Base-by-base conservation (phyloP, 2,329 filamentous ascomycete species). In the Penicillium sp. region DNA sequence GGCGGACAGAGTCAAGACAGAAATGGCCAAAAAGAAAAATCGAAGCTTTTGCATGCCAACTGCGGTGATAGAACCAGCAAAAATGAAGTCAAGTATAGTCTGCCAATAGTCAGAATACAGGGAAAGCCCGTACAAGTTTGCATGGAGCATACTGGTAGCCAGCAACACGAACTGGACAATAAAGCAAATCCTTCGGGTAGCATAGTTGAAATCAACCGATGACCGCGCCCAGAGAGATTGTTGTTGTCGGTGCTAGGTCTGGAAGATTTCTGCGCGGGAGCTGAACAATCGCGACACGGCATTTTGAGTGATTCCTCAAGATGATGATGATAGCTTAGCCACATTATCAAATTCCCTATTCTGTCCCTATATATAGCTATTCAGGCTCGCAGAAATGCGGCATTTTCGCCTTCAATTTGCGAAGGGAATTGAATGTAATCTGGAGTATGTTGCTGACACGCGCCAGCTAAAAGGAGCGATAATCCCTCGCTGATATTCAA, bases 161-260 rank as follows among this genome's bases (percentile, higher is more conserved):
- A 50, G 48, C 48, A 50, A 50, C 48, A 50, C 15, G 48, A 50
- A n/a, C 48, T 50, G 15, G 11, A 50, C 3, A 50, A n/a, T 50
- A 50, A 50, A n/a, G 66, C 66, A 5, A 58, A 66, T 29, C 63
- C 65, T 31, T 67, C 66, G 5, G 65, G 66, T 26, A 67, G n/a
- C 44, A 57, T 17, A 3, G 44, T 44, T 26, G 52, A 63, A 7
- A 38, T 21, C 26, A 31, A 46, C 21, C 21, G 58, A 54, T 53
- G 13, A n/a, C 30, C 48, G 21, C 53, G 41, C 6, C 52, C 31
- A 47, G 38, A 35, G 6, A 57, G 53, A 49, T 49, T 31, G 38
- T 54, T 26, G 48, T 50, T 35, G 1, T 61, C 48, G 48, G 48
- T 9, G 48, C 48, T 1, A n/a, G 48, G 48, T 31, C 26, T 50